Conservation (phyloP, 495 filamentous ascomycete species). For the Cercophora samala region DNA sequence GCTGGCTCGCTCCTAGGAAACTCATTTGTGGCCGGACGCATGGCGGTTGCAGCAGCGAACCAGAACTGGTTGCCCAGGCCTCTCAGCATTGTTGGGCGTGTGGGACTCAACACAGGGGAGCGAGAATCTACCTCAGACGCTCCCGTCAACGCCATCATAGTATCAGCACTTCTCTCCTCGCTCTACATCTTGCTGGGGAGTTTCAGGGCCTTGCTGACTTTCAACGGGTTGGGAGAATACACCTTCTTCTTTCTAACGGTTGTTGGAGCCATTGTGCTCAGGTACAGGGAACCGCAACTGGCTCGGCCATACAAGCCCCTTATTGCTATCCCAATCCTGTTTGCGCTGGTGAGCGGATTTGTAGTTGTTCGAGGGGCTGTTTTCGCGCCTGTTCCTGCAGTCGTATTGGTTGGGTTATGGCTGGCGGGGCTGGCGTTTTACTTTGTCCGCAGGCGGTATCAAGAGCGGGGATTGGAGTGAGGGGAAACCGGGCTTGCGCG, state of each 20-base stretch:
- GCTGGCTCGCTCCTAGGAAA: conserved; percentile 55
- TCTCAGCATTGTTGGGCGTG: conserved; percentile 42
- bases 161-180: conserved; percentile 45
- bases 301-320: conserved; percentile 48
- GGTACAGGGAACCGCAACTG: conserved; percentile 47
- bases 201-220: conserved; percentile 54
- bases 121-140: conserved; percentile 36
- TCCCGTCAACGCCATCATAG: conserved; percentile 50
- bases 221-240: conserved; percentile 56
- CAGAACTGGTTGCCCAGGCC: conserved; percentile 49
- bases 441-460: conserved; percentile 25
- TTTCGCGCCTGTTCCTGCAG: conserved; percentile 50
- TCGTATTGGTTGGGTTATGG: conserved; percentile 47
- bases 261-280: conserved; percentile 48
- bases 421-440: conserved; percentile 43
- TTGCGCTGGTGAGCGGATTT: conserved; percentile 52
- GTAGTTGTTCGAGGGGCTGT: conserved; percentile 52
- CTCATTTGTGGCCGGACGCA: conserved; percentile 54
- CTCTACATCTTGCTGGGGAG: conserved; percentile 56
- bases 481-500: neutral
- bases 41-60: conserved; percentile 55
- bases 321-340: conserved; percentile 44
- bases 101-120: conserved; percentile 22
- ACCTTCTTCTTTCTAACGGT: conserved; percentile 58
- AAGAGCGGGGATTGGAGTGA: conserved; percentile 6